Percentiles rank a stretch among this genome's conserved stretches.
Conservation (phyloP, 202 grass and related monocot species). For the Schoenoplectus tabernaemontani region DNA sequence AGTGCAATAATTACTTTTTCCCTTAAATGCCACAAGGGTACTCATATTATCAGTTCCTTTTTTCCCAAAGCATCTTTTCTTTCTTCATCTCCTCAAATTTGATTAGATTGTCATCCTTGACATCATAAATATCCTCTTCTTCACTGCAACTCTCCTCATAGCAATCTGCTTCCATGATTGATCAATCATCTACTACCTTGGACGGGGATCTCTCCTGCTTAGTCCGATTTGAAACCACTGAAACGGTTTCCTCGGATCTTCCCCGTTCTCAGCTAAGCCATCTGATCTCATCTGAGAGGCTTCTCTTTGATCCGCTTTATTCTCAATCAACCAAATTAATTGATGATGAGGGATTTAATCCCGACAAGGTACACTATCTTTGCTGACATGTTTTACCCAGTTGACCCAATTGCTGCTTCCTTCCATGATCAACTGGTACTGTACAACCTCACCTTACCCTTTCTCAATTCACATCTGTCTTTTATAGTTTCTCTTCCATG, state of each 20-base stretch:
- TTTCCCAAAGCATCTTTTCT: not conserved
- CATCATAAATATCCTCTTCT: constrained; percentile 2
- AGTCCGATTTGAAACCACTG: not conserved
- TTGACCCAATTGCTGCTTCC: not conserved
- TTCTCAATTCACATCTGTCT: not conserved
- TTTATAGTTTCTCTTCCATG: not conserved
- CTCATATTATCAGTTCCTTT: not conserved
- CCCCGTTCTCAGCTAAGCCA: not conserved
- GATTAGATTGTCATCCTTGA: not conserved
- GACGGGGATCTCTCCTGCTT: not conserved
- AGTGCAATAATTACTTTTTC: not conserved
- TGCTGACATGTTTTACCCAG: not conserved
- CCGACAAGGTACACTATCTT: not conserved
- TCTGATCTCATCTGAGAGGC: not conserved
- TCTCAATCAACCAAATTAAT: not conserved
- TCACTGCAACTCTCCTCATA: not conserved
- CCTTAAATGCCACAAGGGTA: not conserved
- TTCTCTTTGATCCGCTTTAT: constrained; percentile 4
- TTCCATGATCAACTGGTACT: not conserved
- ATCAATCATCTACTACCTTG: not conserved
- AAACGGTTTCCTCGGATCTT: not conserved
- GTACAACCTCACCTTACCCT: not conserved
- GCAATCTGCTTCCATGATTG: not conserved
- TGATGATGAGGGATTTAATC: not conserved
- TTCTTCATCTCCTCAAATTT: constrained; percentile 23